Evolutionary conservation across 1,139 yeast species (phyloP), one percentile per base, ranked within the genome.

Genomic region (Lizanozyma gosingica): DNA sequence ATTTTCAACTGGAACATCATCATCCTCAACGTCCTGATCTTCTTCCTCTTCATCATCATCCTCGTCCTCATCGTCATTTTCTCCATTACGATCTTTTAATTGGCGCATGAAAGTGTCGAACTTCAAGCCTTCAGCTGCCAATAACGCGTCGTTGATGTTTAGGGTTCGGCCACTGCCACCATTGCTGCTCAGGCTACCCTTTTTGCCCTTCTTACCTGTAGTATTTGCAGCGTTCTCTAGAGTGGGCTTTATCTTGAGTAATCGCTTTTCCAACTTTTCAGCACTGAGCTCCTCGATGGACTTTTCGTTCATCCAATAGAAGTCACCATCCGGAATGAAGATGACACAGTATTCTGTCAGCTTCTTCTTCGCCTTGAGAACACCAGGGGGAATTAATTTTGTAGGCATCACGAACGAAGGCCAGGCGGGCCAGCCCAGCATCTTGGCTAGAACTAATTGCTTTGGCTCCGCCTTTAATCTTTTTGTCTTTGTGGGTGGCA

Each of bases 341-440:
- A 69, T 67, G 18, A 70, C 76, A 49, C 76, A 70, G 47, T 54
- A 57, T 33, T 62, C 60, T 17, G 70, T 62, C 18, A 61, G 53
- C 40, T 67, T 67, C 57, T 65, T 65, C 52, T 65, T 63, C 17
- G 59, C 70, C 41, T 55, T 55, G 47, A 60, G 46, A n/a, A 69
- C 70, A 18, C 60, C 57, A 4, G 57, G 52, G 4, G 76, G 74
- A 18, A 69, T 62, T 47, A 62, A 53, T 34, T 60, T 60, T 11
- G 53, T 47, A 1, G 76, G 76, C 66, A 68, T 67, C 43, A 70
- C 67, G 45, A 68, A 70, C 15, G 73, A 67, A 9, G 76, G 76
- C 76, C 76, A 70, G 27, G 71, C 69, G 1, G 73, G 71, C 48
- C 63, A 70, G 37, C 74, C 71, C 27, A 66, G 62, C 75, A 70